These are phyloP conservation scores for Podaxis pistillaris DNA, from an alignment of 768 basidiomycete genomes.

Conservation along the genomic window DNA sequence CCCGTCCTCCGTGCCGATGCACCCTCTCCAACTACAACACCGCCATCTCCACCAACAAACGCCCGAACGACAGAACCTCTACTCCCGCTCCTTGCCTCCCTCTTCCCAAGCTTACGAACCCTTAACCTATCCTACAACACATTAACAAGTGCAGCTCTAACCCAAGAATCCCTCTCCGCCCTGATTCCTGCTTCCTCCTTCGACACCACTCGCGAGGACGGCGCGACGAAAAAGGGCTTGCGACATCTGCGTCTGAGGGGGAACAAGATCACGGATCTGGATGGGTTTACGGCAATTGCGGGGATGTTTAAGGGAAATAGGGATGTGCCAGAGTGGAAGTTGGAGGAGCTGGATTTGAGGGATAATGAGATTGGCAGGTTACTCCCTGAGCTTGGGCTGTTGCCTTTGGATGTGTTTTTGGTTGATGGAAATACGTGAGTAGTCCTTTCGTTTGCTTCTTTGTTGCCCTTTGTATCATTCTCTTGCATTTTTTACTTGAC, in stretches of 20 bases:
- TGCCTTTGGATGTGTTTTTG: conserved; percentile 77
- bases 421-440: conserved; percentile 85
- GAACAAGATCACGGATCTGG: conserved; percentile 60
- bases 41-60: conserved; percentile 30
- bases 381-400: conserved; percentile 65
- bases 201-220: not conserved
- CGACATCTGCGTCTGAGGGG: conserved; percentile 67
- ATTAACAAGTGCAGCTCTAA: conserved; percentile 54
- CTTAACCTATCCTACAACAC: conserved; percentile 78
- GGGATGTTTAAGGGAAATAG: conserved; percentile 64
- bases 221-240: conserved; percentile 47
- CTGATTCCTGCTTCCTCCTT: conserved; percentile 48
- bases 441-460: not conserved
- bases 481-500: not conserved
- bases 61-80: conserved; percentile 49
- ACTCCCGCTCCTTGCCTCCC: conserved; percentile 53
- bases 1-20: conserved; percentile 39
- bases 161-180: conserved; percentile 42
- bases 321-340: conserved; percentile 63
- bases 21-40: conserved; percentile 22
- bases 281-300: conserved; percentile 62
- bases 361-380: conserved; percentile 78
- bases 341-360: conserved; percentile 80
- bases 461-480: not conserved
- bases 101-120: conserved; percentile 70